Evolutionary conservation across 1,139 yeast species (phyloP), one percentile per base, ranked within the genome.

Genomic region (Taphrina deformans): DNA sequence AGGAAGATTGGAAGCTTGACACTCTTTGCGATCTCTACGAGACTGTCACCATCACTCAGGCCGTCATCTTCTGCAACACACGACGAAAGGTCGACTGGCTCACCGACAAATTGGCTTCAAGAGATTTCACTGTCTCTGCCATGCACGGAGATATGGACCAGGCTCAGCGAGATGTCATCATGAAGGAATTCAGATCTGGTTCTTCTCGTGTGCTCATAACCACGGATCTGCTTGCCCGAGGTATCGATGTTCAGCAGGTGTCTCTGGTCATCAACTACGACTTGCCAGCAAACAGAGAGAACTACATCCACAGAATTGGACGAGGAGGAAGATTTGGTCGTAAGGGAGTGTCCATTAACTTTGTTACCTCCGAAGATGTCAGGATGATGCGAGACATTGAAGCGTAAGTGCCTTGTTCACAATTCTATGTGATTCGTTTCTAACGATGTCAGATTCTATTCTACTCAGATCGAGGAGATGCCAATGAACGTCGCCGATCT

Each of bases 291-390:
- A 90, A 92, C 87, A 89, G 91, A 80, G 98, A 93, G 82, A 92
- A 93, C 88, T 93, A 93, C 81, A 90, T 93, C 77, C 99, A 93
- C 85, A 89, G 99, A 87, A 93, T 93, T 76, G 99, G 99, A 85
- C 90, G 99, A 85, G 96, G 97, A 83, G 99, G 99, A 83, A 93
- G 99, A 84, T 93, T 93, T 84, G 99, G 99, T 85, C 88, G 99
- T 83, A 93, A 93, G 87, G 99, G 99, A 87, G 96, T 92, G 78
- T 98, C 99, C 75, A 91, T 93, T 85, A 93, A 93, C 87, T 88
- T 93, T 75, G 96, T 92, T 79, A 90, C 98, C 73, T 85, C 83
- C 75, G 86, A 87, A 73, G 98, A 93, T 78, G 89, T 91, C 77
- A 87, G 87, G 76, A 88, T 88, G 83, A 86, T 95, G 88, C 89